These are phyloP conservation scores for Mycena venus DNA, from an alignment of 768 basidiomycete species.

Conservation along the genomic window DNA sequence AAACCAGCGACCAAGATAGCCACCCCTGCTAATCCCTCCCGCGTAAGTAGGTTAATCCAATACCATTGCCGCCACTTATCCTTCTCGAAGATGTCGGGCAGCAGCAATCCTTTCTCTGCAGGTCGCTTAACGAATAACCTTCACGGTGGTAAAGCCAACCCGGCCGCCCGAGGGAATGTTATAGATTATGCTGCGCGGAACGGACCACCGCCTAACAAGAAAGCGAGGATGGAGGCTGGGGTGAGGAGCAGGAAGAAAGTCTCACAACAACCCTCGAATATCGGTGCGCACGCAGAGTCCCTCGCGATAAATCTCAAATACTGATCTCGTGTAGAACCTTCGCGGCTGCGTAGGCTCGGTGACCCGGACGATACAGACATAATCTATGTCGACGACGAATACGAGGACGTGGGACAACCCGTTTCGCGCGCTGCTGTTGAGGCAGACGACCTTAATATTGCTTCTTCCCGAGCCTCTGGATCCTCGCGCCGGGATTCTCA, in stretches of 20 bases:
- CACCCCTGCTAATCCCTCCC: background rate
- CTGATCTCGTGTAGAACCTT: background rate
- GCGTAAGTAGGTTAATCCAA: background rate
- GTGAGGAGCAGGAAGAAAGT: conserved; percentile 16
- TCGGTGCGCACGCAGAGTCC: background rate
- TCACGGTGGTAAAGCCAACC: background rate
- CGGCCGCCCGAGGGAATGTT: background rate
- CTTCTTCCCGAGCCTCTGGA: background rate
- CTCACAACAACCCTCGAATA: background rate
- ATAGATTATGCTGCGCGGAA: background rate
- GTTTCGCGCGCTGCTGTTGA: background rate
- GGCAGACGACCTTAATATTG: background rate
- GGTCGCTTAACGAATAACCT: conserved; percentile 1
- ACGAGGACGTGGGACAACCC: conserved; percentile 10
- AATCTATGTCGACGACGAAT: background rate
- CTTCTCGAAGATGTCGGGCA: background rate
- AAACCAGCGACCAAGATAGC: conserved; percentile 8
- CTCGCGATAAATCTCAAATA: background rate
- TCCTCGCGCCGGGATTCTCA: background rate
- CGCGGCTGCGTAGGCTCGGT: background rate
- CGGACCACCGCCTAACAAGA: conserved; percentile 21
- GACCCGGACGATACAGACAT: conserved; percentile 2
- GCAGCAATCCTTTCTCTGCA: conserved; percentile 2
- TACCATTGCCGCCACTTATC: background rate
- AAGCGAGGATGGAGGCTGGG: background rate